Base-by-base conservation (phyloP, 2,329 filamentous ascomycete genomes). In the Elsinoe fawcettii region DNA sequence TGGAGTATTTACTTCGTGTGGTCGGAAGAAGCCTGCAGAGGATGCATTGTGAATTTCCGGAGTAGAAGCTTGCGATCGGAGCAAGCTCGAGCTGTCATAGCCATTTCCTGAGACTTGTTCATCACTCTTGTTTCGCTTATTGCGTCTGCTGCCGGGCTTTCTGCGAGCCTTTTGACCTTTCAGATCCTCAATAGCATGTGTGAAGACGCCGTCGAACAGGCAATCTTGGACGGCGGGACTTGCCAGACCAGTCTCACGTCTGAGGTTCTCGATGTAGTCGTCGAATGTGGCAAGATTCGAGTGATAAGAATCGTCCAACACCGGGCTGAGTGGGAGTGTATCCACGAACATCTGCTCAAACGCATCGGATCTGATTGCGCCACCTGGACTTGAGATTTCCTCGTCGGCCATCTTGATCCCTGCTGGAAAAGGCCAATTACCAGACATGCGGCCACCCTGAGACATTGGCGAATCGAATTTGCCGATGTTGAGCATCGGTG, bases 331-430 rank as follows among this genome's bases (percentile, higher is more conserved):
- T 1, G 66, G 68, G 8, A 70, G 55, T 51, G 63, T 67, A 27
- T 66, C 60, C 7, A 71, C 64, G 55, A 70, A 70, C 56, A 66
- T 64, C 20, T 61, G 63, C 25, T 71, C 64, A 37, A 70, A 71
- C 7, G 56, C 60, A 57, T 70, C 64, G 8, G 64, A 66, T 30
- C 62, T 62, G 27, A 70, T 59, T 6, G 66, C 57, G 8, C 58
- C 43, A 7, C 55, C 59, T 2, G 64, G 63, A 18, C 60, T 64
- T 9, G 51, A 55, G 11, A 60, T 60, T 32, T 61, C 57, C 8
- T 60, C 54, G 23, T 36, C 55, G 23, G 46, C 18, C 2, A 54
- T 30, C 22, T n/a, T 55, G 16, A 32, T 36, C 12, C 41, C 41
- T 5, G 43, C 11, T 5, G 56, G 51, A 11, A 60, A 32, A 4